Evolutionary conservation across 2,329 filamentous ascomycete species (phyloP), one percentile per base, ranked within the genome.

Genomic region (Pseudogymnoascus sp.): DNA sequence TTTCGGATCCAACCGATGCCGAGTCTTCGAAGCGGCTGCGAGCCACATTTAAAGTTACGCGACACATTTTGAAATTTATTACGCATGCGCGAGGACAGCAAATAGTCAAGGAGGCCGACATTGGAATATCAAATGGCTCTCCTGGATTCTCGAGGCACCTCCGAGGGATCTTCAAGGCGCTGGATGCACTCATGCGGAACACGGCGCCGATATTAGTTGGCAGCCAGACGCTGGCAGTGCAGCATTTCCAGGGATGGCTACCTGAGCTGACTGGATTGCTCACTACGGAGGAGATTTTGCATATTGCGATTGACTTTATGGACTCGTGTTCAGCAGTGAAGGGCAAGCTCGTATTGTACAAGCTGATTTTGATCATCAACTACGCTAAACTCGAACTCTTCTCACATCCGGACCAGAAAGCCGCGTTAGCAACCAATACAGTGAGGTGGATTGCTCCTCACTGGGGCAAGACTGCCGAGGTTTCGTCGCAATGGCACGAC

Each of bases 181-280:
- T 99, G 23, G 92, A 97, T 75, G 82, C 83, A 15, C 84, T 99
- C 77, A 97, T 99, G 91, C 86, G 88, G 65, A 96, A 91, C 73
- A 82, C 87, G 1, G 89, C 91, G 2, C 90, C 95, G 0, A 87
- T 93, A 17, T 79, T 97, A 23, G 90, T 97, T 13, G 95, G 95
- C 35, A 97, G 90, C 67, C 96, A 99, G 76, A 97, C 95, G 0
- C 79, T 99, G 60, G 87, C 96, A 2, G 92, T 97, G 11, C 95
- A 99, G 75, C 91, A 97, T 74, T 96, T 97, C 74, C 93, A 97
- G 72, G 90, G 90, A 0, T 99, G 95, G 95, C 79, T 99, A n/a
- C 93, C 95, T 0, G 93, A 97, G 72, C 84, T 99, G 9, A 82
- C 85, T 0, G 86, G 88, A 1, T 81, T 95, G 38, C 82, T 97